Base-by-base conservation (phyloP, 805 yeast species). In the Kodamaea nitidulidarum region DNA sequence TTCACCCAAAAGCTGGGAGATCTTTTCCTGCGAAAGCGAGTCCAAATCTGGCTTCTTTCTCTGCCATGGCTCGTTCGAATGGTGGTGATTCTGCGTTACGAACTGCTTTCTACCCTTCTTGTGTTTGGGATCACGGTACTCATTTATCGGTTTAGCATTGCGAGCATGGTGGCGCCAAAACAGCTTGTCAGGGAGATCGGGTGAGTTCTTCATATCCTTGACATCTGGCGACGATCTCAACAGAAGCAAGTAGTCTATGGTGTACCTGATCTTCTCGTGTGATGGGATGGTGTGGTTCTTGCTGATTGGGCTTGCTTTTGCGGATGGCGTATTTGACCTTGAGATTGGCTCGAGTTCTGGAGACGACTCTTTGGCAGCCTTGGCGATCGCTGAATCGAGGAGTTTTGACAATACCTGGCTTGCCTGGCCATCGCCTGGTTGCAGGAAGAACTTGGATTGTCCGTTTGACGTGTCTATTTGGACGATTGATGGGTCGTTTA, bases 371-470 rank as follows among this genome's bases (percentile, higher is more conserved):
- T 61, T 65, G 26, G 74, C 74, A 10, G 75, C 75, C 25, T 70
- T 65, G 20, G 72, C 71, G 48, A 70, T 66, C 12, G 75, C 75
- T 6, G 70, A 63, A 46, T 70, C 74, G 34, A 70, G 56, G 30
- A 70, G 54, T 44, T 61, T 61, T 15, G 73, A 63, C 29, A 70
- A 61, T 5, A 67, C 72, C 37, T 54, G 60, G 14, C 64, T 61
- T 3, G 68, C 62, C 33, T 57, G 63, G 39, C 56, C 46, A 26
- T 44, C 45, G 25, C 24, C 18, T 22, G 42, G 24, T 7, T 34
- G 16, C 24, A 31, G 35, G 38, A 32, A 20, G 44, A 37, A 15
- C 37, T 32, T 18, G 40, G 39, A 27, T 40, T 31, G 39, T 9
- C 39, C 35, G 22, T 20, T 20, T 14, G 35, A 27, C 15, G 15